Base-by-base conservation (phyloP, 176 grass and related monocot species). In the Areca catechu region DNA sequence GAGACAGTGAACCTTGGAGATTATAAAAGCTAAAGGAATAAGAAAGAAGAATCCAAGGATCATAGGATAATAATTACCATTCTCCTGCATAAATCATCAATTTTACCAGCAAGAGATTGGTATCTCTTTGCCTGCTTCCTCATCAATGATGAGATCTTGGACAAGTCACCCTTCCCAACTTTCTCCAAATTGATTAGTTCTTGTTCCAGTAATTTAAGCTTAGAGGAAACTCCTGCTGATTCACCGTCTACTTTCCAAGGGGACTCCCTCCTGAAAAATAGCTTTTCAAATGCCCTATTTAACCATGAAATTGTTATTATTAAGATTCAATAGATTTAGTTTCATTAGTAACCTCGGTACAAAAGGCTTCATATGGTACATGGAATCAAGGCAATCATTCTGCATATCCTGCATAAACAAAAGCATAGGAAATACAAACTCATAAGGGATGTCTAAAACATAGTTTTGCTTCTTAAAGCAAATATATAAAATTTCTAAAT, bases 81-180 rank as follows among this genome's bases (percentile, higher is more conserved):
- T 83, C 81, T 65, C 87, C 86, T 91, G 87, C 87, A 98, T 29
- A 98, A 84, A 61, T 91, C 87, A 21, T 98, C 93, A 49, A 98
- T 92, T 76, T 87, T 83, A 5, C 67, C 78, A 54, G 93, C 81
- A 58, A 98, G 87, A 61, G 83, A 76, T 63, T 98, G 93, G 57
- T 98, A 98, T 98, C 87, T 83, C 77, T 83, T 98, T 43, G 86
- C 80, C 65, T 98, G 93, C 62, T 92, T 98, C 61, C 93, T 71
- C 84, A 92, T 83, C 63, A 83, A 80, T 22, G 77, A 69, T 56
- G 76, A 72, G 19, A 92, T 82, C 64, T 88, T 92, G 30, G 78
- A 88, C 20, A 77, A 67, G 77, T 98, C 81, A 64, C 84, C 93
- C 67, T 77, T 85, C 47, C 82, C 93, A 17, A 92, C 58, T 58